phyloP scores from a whole-genome alignment of 208 protist genomes.

The Strigomonas culicis region DNA sequence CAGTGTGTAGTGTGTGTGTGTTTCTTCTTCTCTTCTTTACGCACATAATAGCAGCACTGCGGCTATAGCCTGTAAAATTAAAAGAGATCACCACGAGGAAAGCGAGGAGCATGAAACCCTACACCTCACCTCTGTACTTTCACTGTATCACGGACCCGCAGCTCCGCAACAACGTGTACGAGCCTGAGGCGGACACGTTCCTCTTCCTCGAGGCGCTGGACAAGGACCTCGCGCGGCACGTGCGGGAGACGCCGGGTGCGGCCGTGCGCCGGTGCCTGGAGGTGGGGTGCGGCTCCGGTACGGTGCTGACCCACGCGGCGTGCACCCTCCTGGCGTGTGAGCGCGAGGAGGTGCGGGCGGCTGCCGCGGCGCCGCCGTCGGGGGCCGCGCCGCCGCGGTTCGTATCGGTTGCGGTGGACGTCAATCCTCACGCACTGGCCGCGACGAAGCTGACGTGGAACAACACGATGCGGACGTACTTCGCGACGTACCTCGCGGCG shows the following conservation, averaged over 20 bases:
- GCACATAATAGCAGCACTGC: background rate
- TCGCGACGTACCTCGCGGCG: constrained; percentile 4
- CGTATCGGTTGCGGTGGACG: constrained; percentile 42
- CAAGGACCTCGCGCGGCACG: constrained; percentile 24
- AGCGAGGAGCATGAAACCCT: constrained; percentile 8
- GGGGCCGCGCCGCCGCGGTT: too few relatives aligned
- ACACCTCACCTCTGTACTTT: constrained; percentile 80
- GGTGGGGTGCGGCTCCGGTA: constrained; percentile 81
- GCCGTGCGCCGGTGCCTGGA: constrained; percentile 61
- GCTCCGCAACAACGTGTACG: constrained; percentile 79
- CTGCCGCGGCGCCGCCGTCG: background rate
- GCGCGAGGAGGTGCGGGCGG: background rate
- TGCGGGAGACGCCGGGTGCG: background rate
- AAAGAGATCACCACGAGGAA: background rate
- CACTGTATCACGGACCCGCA: constrained; percentile 67
- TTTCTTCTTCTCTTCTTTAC: constrained; percentile 8
- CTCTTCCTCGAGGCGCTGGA: constrained; percentile 80
- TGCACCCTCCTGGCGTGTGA: constrained; percentile 19
- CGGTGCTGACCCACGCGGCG: constrained; percentile 70
- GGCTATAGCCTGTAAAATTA: background rate
- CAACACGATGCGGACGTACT: constrained; percentile 36
- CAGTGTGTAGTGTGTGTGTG: too few relatives aligned
- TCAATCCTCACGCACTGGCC: constrained; percentile 81
- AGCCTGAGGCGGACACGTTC: constrained; percentile 90
- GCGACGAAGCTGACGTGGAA: constrained; percentile 73